Evolutionary conservation across 495 filamentous ascomycete species (phyloP).

Genomic region (Penicillium silybi): DNA sequence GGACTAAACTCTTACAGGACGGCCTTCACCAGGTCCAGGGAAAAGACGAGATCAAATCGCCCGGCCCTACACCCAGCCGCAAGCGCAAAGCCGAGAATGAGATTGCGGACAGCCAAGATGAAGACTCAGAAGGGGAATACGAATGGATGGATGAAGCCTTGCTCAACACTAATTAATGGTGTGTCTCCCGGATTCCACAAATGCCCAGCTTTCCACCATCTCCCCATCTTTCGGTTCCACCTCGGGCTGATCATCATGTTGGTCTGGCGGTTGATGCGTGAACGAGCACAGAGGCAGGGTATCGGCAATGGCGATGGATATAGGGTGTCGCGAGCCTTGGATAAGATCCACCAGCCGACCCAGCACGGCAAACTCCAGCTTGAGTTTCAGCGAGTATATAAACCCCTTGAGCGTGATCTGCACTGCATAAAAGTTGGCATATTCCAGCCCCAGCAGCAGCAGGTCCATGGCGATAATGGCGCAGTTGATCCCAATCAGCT

Average conservation of each 20-base stretch:
- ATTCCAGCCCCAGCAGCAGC: slow-evolving; percentile 46
- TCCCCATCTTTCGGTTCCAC: slow-evolving; percentile 4
- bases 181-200: slow-evolving; percentile 9
- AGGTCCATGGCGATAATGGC: slow-evolving; percentile 51
- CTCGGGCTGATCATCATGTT: not conserved
- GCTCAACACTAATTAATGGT: not conserved
- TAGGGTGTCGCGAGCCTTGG: slow-evolving; percentile 28
- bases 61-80: slow-evolving; percentile 18
- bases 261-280: not conserved
- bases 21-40: slow-evolving; percentile 23
- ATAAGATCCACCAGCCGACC: slow-evolving; percentile 47
- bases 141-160: slow-evolving; percentile 23
- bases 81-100: slow-evolving; percentile 50
- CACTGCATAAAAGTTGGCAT: slow-evolving; percentile 48
- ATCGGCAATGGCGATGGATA: slow-evolving; percentile 25
- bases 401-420: slow-evolving; percentile 55
- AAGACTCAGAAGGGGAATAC: slow-evolving; percentile 42
- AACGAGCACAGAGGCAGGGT: slow-evolving; percentile 26
- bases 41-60: not conserved
- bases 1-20: slow-evolving; percentile 14
- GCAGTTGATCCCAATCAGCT: slow-evolving; percentile 54
- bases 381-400: slow-evolving; percentile 62
- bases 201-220: slow-evolving; percentile 13
- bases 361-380: slow-evolving; percentile 59
- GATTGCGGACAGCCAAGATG: slow-evolving; percentile 49